These are phyloP conservation scores for Monascus purpureus DNA, from an alignment of 495 filamentous ascomycete genomes.

Conservation along the genomic window DNA sequence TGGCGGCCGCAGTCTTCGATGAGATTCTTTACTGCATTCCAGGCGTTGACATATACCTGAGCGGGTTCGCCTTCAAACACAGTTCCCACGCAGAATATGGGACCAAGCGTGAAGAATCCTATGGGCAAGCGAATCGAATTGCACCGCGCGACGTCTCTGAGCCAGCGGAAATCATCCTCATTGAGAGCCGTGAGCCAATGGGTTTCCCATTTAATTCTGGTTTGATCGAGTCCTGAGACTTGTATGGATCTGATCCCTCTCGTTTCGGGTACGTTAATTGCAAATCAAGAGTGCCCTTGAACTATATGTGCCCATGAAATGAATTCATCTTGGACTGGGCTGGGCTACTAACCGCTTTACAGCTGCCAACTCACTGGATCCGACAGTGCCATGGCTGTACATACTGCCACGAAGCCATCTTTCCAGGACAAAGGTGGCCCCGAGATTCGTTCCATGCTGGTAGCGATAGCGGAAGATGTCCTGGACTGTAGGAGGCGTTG, in stretches of 20 bases:
- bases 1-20: slow-evolving; percentile 20
- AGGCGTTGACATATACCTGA: slow-evolving; percentile 34
- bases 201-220: slow-evolving; percentile 31
- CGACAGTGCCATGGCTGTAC: slow-evolving; percentile 19
- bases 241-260: slow-evolving; percentile 22
- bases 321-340: too few relatives aligned
- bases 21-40: slow-evolving; percentile 26
- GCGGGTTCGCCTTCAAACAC: slow-evolving; percentile 26
- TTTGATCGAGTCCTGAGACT: slow-evolving; percentile 27
- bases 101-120: slow-evolving; percentile 39
- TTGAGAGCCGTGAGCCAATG: slow-evolving; percentile 34
- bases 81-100: slow-evolving; percentile 30
- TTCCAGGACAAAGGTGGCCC: slow-evolving; percentile 42
- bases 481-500: slow-evolving; percentile 15
- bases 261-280: too few relatives aligned
- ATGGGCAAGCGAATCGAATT: slow-evolving; percentile 43
- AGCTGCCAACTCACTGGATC: slow-evolving; percentile 32
- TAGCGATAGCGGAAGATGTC: slow-evolving; percentile 40
- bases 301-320: too few relatives aligned
- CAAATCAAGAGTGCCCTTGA: too few relatives aligned
- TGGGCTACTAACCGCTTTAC: slow-evolving; percentile 20
- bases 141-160: slow-evolving; percentile 27
- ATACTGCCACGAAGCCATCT: slow-evolving; percentile 33
- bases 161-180: slow-evolving; percentile 31
- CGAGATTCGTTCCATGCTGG: slow-evolving; percentile 42